phyloP scores from a whole-genome alignment of 2,329 filamentous ascomycete genomes.

The Sphaerulina vaccinii region DNA sequence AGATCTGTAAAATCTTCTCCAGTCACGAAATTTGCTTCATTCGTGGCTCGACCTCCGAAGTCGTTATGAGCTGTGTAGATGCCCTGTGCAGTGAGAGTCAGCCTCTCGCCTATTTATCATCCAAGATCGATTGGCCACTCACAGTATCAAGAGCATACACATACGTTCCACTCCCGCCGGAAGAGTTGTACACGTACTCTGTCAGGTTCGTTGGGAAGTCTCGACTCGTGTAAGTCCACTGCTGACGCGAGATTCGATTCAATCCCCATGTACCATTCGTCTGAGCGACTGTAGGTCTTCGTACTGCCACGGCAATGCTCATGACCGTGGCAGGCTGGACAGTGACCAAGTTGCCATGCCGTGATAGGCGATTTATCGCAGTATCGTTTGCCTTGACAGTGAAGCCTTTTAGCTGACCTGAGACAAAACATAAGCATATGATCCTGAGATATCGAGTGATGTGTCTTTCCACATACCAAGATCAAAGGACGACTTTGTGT shows the following conservation, averaged over 20 bases:
- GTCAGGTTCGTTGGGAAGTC: constrained; percentile 22
- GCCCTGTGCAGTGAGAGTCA: constrained; percentile 12
- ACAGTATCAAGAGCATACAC: constrained; percentile 31
- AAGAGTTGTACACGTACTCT: constrained; percentile 22
- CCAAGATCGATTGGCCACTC: background rate
- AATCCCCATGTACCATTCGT: constrained; percentile 23
- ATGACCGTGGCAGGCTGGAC: constrained; percentile 4
- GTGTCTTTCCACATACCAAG: no score
- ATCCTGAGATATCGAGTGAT: no score
- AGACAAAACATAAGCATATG: no score
- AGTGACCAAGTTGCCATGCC: constrained; percentile 1
- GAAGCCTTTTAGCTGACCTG: constrained; percentile 5
- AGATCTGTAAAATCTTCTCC: constrained; percentile 43
- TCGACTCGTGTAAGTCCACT: constrained; percentile 4
- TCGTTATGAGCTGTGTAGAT: constrained; percentile 32
- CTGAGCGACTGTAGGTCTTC: constrained; percentile 7
- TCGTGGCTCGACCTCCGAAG: constrained; percentile 39
- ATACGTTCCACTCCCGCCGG: constrained; percentile 15
- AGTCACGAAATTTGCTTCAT: constrained; percentile 28
- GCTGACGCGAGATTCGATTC: constrained; percentile 14
- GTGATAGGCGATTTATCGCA: constrained; percentile 1
- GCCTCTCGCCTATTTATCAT: background rate
- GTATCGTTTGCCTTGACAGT: constrained; percentile 6
- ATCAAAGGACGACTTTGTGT: constrained; percentile 4
- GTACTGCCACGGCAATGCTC: background rate